Base-by-base conservation (phyloP, 768 basidiomycete genomes). In the Termitomyces sp. region DNA sequence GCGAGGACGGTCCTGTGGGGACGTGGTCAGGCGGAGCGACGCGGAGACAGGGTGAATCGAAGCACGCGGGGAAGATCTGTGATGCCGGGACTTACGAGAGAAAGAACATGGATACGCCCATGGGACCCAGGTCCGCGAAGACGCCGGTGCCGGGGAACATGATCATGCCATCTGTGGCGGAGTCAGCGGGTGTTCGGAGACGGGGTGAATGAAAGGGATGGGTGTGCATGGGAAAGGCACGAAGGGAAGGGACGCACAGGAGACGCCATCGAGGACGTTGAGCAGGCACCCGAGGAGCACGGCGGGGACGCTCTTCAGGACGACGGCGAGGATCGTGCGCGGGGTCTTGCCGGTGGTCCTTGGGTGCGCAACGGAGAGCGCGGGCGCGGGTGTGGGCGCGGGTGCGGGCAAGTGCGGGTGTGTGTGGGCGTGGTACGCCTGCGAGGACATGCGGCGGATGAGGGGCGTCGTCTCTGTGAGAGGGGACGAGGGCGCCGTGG, bases 101-200 rank as follows among this genome's bases (percentile, higher is more conserved):
- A 70, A 95, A 96, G 72, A 96, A 96, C 89, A 98, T 92, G 34
- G 94, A 95, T 1, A 98, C 94, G 3, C 96, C 96, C 70, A 88
- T 86, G 0, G 90, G 84, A 1, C 93, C 95, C 18, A 96, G 84
- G 53, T 83, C 83, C 12, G 81, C 73, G 69, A 99, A 98, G 3
- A 91, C 79, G 2, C 89, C 84, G 9, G 86, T 81, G 0, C 89
- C 85, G 2, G 97, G 97, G 69, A 98, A 99, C 55, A 94, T 87
- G 69, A 93, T 94, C 93, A 98, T 93, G 6, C 96, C 96, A 72
- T 98, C 88, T 90, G 57, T 20, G 32, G 14, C 10, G 33, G 40
- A 32, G 37, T 39, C 20, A 56, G 18, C 8, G 8, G 7, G 27
- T 9, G 40, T 9, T 6, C 24, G 39, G 39, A 20, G 24, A 43